Percentiles rank a stretch among this genome's conserved stretches.
phyloP scores from a whole-genome alignment of 805 yeast genomes.

The Candida ipomoeae region DNA sequence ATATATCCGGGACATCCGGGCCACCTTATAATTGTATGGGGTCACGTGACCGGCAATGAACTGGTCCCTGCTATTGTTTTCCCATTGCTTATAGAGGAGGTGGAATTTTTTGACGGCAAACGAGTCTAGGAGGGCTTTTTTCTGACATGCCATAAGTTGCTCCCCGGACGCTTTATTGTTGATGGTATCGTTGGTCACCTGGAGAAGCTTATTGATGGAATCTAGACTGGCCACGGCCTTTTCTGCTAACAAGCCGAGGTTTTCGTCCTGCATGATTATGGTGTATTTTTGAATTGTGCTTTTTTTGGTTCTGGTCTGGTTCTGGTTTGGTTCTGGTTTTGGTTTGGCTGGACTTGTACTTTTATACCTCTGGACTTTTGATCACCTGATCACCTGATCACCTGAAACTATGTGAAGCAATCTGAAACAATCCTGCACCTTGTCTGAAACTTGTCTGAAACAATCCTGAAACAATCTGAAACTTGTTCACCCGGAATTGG shows the following conservation, averaged over 20 bases:
- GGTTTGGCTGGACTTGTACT: background rate
- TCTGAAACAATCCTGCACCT: no score
- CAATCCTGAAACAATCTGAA: no score
- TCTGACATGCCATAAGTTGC: slow-evolving; percentile 1
- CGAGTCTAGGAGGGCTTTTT: slow-evolving; percentile 26
- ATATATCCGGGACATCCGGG: slow-evolving; percentile 27
- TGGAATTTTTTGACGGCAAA: slow-evolving; percentile 31
- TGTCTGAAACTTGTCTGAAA: no score
- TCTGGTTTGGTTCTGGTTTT: background rate
- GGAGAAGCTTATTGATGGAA: slow-evolving; percentile 7
- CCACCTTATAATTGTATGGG: slow-evolving; percentile 29
- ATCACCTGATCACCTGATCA: no score
- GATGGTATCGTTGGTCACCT: slow-evolving; percentile 1
- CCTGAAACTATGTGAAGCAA: no score
- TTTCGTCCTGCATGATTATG: background rate
- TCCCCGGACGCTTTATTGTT: background rate
- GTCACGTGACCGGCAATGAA: slow-evolving; percentile 23
- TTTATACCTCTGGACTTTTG: no score
- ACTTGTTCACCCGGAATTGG: no score
- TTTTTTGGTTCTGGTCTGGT: background rate
- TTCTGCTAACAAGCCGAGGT: background rate
- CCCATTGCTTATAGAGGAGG: slow-evolving; percentile 28
- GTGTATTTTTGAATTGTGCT: no score
- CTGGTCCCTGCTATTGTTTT: slow-evolving; percentile 14
- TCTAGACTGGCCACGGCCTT: slow-evolving; percentile 6